These are phyloP conservation scores for Orychophragmus violaceus DNA, from an alignment of 345 rosid species.

Conservation along the genomic window DNA sequence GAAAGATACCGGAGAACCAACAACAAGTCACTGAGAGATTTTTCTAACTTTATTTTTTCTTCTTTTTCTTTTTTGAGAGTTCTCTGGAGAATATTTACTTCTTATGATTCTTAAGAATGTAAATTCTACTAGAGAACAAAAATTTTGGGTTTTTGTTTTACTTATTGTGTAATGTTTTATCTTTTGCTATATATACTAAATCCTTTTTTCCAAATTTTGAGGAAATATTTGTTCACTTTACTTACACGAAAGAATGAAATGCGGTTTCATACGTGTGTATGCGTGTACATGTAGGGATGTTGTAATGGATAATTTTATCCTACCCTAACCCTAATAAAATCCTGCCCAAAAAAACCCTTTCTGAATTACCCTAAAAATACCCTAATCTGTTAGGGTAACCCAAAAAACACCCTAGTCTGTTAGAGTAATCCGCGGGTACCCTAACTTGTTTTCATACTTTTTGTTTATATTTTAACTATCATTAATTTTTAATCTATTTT, in stretches of 20 bases:
- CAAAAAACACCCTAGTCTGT: no score
- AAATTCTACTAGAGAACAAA: constrained; percentile 34
- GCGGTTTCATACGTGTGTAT: background rate
- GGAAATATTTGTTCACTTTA: constrained; percentile 4
- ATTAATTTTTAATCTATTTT: no score
- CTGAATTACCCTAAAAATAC: no score
- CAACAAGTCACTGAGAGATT: constrained; percentile 32
- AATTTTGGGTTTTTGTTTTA: constrained; percentile 10
- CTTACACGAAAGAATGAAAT: background rate
- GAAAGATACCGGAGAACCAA: constrained; percentile 29
- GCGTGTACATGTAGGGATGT: no score
- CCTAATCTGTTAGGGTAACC: no score
- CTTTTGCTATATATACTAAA: constrained; percentile 5
- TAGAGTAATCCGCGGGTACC: no score
- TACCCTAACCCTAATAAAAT: no score
- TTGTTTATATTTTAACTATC: no score
- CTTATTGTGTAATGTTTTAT: constrained; percentile 4
- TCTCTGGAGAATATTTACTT: background rate
- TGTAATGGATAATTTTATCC: no score
- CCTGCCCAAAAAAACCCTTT: no score
- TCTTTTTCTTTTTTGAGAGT: background rate
- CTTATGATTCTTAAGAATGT: constrained; percentile 37
- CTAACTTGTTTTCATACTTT: no score
- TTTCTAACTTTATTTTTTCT: no score
- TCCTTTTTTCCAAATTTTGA: background rate